Conservation (phyloP, 2,329 filamentous ascomycete genomes). For the Cephalotrichum gorgonifer region DNA sequence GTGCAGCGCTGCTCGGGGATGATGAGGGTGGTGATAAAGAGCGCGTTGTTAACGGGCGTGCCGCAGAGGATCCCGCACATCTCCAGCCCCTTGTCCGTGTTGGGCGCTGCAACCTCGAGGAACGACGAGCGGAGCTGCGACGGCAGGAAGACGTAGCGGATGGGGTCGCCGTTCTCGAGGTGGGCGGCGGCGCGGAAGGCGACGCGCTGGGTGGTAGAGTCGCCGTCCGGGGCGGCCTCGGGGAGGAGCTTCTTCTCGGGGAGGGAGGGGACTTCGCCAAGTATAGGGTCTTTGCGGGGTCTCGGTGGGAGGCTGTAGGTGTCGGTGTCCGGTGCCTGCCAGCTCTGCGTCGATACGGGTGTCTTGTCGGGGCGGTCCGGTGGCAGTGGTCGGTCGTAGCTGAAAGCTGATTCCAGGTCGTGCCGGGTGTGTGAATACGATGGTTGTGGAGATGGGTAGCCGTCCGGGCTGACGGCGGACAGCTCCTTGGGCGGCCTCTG, state of each 20-base stretch:
- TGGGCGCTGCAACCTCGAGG: constrained; percentile 60
- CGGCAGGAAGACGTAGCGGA: constrained; percentile 83
- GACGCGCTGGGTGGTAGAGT: constrained; percentile 36
- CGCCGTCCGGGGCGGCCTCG: constrained; percentile 2
- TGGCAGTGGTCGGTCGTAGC: constrained; percentile 12
- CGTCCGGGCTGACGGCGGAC: not conserved
- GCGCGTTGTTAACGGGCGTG: constrained; percentile 79
- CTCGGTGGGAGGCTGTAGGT: constrained; percentile 10
- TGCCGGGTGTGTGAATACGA: not conserved
- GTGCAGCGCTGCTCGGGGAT: constrained; percentile 88
- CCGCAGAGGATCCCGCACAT: constrained; percentile 94
- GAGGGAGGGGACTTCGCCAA: constrained; percentile 10
- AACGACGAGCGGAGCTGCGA: constrained; percentile 64
- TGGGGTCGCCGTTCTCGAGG: constrained; percentile 77
- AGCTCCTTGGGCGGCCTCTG: constrained; percentile 21
- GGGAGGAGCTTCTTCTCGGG: constrained; percentile 18
- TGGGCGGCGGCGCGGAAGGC: constrained; percentile 79
- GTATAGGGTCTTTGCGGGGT: constrained; percentile 18
- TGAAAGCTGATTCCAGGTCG: not conserved
- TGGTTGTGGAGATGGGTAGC: not conserved
- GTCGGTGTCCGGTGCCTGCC: no score
- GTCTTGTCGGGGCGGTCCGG: constrained; percentile 1
- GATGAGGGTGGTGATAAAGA: constrained; percentile 81
- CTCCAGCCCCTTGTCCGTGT: constrained; percentile 76
- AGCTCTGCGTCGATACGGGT: not conserved